Evolutionary conservation across 2,329 filamentous ascomycete genomes (phyloP).

Genomic region (Diaporthe citriasiana): DNA sequence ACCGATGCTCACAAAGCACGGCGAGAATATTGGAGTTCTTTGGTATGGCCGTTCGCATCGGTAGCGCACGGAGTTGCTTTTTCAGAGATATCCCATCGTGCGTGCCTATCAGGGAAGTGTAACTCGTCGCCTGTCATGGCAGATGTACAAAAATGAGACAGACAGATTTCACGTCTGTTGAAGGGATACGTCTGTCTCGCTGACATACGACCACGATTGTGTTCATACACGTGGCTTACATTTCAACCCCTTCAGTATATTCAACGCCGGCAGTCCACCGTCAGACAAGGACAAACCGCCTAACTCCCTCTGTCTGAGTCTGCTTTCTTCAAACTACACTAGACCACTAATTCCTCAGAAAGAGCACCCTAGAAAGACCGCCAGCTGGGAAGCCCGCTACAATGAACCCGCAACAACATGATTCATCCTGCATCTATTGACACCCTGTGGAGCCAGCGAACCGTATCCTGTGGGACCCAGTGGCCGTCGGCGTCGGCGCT

Average conservation of each 20-base stretch:
- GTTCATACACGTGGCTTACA: not conserved
- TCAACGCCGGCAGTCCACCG: too few species aligned
- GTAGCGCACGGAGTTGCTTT: constrained; percentile 13
- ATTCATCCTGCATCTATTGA: not conserved
- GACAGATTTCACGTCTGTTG: not conserved
- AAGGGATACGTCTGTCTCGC: not conserved
- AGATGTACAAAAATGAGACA: not conserved
- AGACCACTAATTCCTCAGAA: too few species aligned
- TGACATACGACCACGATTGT: too few species aligned
- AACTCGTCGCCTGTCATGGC: constrained; percentile 3
- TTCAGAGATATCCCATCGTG: constrained; percentile 15
- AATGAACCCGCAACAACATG: not conserved
- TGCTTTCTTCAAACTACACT: too few species aligned
- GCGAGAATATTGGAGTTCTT: constrained; percentile 17
- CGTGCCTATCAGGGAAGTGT: not conserved
- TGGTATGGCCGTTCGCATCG: not conserved
- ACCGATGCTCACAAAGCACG: not conserved
- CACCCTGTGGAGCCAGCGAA: not conserved
- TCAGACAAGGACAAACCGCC: not conserved
- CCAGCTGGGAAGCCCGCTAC: not conserved
- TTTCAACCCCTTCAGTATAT: not conserved
- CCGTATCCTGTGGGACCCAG: not conserved
- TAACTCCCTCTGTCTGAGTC: not conserved
- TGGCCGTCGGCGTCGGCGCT: not conserved
- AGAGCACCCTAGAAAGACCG: not conserved